A percentile compares a stretch with the other conserved stretches of the same genome.
phyloP scores from a whole-genome alignment of 1,284 basidiomycete species.

The Phellopilus nigrolimitatus region DNA sequence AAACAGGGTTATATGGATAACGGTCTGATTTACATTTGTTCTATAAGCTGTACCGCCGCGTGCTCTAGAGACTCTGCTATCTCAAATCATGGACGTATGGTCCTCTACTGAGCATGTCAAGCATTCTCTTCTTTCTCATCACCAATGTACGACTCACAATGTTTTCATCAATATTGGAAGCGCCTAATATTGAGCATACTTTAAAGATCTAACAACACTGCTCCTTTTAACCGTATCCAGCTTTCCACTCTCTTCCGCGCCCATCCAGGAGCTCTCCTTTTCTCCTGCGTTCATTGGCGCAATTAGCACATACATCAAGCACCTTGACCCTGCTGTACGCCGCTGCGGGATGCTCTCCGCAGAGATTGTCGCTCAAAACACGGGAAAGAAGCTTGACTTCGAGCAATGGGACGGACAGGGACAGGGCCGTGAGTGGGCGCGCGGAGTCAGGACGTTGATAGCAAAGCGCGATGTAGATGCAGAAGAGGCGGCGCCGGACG shows the following conservation, averaged over 20 bases:
- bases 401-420: slow-evolving; percentile 80
- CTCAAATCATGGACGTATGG: slow-evolving; percentile 55
- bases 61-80: slow-evolving; percentile 41
- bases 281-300: slow-evolving; percentile 68
- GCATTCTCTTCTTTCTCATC: slow-evolving; percentile 64
- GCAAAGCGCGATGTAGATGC: slow-evolving; percentile 48
- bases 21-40: slow-evolving; percentile 14
- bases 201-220: slow-evolving; percentile 62
- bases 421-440: slow-evolving; percentile 64
- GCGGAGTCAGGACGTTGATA: slow-evolving; percentile 50
- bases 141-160: slow-evolving; percentile 49
- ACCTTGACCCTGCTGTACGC: slow-evolving; percentile 73
- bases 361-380: slow-evolving; percentile 64
- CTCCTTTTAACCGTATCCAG: slow-evolving; percentile 62
- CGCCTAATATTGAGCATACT: slow-evolving; percentile 9
- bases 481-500: slow-evolving; percentile 24
- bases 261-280: slow-evolving; percentile 40
- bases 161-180: neutral
- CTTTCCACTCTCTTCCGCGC: slow-evolving; percentile 41
- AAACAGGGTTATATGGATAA: neutral
- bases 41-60: slow-evolving; percentile 31
- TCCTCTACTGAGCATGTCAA: slow-evolving; percentile 62
- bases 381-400: slow-evolving; percentile 71
- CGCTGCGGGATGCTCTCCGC: slow-evolving; percentile 93
- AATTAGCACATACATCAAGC: slow-evolving; percentile 73